Evolutionary conservation across 495 filamentous ascomycete species (phyloP).

Genomic region (Neurospora pannonica): DNA sequence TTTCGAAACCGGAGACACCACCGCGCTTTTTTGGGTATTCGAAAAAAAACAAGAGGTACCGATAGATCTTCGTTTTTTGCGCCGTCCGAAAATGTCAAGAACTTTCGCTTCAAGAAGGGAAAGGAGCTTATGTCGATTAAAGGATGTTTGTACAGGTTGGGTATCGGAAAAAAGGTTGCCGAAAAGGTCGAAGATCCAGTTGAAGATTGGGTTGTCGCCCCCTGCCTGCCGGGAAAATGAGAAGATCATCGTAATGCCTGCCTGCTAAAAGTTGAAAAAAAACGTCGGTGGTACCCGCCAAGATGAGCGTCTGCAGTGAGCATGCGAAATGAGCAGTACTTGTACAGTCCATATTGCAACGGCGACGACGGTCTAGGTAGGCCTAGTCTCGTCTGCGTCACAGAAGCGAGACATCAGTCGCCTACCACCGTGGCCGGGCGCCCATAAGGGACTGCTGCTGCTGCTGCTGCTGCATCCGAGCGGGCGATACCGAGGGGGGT

Average conservation of each 20-base stretch:
- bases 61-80: slow-evolving; percentile 24
- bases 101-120: slow-evolving; percentile 19
- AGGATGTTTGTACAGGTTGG: slow-evolving; percentile 27
- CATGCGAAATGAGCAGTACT: slow-evolving; percentile 14
- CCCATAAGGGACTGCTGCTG: not conserved
- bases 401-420: slow-evolving; percentile 22
- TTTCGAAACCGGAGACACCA: slow-evolving; percentile 25
- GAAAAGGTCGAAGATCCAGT: slow-evolving; percentile 23
- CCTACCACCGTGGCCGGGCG: slow-evolving; percentile 41
- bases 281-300: slow-evolving; percentile 27
- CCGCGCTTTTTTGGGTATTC: slow-evolving; percentile 14
- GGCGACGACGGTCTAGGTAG: slow-evolving; percentile 21
- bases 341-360: slow-evolving; percentile 19
- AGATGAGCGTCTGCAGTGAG: slow-evolving; percentile 26
- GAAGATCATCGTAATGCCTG: slow-evolving; percentile 23
- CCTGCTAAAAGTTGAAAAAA: slow-evolving; percentile 17
- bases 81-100: slow-evolving; percentile 25
- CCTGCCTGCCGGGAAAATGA: slow-evolving; percentile 20
- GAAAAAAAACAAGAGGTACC: slow-evolving; percentile 25
- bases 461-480: slow-evolving; percentile 59
- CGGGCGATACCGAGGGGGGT: slow-evolving; percentile 80
- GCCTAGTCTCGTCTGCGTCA: slow-evolving; percentile 18
- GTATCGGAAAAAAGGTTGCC: slow-evolving; percentile 11
- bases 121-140: slow-evolving; percentile 23
- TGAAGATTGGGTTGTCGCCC: slow-evolving; percentile 11